Conservation (phyloP, 768 basidiomycete genomes). For the Kwoniella sp. region DNA sequence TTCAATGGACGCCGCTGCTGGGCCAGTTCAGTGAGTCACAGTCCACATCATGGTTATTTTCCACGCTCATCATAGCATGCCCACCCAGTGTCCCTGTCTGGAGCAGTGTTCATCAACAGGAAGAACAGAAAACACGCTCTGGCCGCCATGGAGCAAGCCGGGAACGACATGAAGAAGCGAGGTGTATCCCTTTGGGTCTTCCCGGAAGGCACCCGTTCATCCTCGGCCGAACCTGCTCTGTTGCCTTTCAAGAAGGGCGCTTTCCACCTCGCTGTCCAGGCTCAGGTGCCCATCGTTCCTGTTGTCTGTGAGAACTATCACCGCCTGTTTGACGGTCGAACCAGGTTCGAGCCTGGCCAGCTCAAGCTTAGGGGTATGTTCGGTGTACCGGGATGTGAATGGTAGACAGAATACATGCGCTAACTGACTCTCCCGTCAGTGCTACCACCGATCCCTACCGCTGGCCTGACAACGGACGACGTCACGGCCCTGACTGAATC, state of each 20-base stretch:
- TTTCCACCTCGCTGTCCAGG: slow-evolving; percentile 90
- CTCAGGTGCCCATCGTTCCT: slow-evolving; percentile 80
- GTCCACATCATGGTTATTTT: too few species aligned
- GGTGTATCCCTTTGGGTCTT: slow-evolving; percentile 82
- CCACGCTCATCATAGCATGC: neutral
- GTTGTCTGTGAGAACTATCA: slow-evolving; percentile 93
- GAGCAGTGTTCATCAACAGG: slow-evolving; percentile 86
- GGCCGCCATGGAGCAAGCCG: slow-evolving; percentile 69
- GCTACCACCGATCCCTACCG: slow-evolving; percentile 79
- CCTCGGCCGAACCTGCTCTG: slow-evolving; percentile 62
- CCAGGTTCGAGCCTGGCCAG: slow-evolving; percentile 63
- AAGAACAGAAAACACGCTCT: slow-evolving; percentile 70
- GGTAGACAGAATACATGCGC: neutral
- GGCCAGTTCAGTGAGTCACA: slow-evolving; percentile 78
- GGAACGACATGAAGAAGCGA: slow-evolving; percentile 65
- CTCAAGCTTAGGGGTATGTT: slow-evolving; percentile 75
- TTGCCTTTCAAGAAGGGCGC: slow-evolving; percentile 96
- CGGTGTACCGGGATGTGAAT: neutral
- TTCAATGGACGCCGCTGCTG: slow-evolving; percentile 74
- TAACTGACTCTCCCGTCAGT: slow-evolving; percentile 55
- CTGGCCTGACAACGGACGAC: slow-evolving; percentile 66
- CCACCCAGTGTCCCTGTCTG: slow-evolving; percentile 65
- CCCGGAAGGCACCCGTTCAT: slow-evolving; percentile 90
- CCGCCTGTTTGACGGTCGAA: slow-evolving; percentile 68
- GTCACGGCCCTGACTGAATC: slow-evolving; percentile 62